Conservation (phyloP, 345 rosid species). For the Eucalyptus melliodora region DNA sequence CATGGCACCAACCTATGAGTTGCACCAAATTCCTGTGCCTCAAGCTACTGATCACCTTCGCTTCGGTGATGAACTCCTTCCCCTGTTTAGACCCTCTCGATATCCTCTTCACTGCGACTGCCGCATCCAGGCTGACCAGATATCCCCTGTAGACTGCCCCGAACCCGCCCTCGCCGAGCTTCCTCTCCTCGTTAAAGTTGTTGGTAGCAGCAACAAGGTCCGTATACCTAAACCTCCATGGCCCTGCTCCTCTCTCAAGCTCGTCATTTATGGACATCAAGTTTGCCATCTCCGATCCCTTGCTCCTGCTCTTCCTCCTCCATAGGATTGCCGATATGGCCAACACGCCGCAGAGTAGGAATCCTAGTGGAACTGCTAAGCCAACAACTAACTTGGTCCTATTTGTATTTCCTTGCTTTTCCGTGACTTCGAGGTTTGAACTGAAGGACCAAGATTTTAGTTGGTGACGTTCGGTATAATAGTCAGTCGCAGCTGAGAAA, state of each 20-base stretch:
- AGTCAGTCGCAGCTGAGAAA: too few relatives aligned
- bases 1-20: conserved; percentile 68
- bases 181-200: background rate
- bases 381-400: too few relatives aligned
- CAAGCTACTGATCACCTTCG: conserved; percentile 33
- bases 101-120: conserved; percentile 37
- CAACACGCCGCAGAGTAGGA: too few relatives aligned
- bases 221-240: background rate
- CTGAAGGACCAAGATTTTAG: too few relatives aligned
- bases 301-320: too few relatives aligned
- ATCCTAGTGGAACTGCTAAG: too few relatives aligned
- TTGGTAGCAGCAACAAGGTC: background rate
- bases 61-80: conserved; percentile 35
- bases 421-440: too few relatives aligned
- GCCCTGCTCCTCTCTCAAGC: background rate
- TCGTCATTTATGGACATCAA: too few relatives aligned
- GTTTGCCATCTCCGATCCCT: too few relatives aligned
- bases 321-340: too few relatives aligned
- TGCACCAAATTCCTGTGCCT: conserved; percentile 54
- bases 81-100: conserved; percentile 32
- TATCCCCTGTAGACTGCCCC: conserved; percentile 43
- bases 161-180: conserved; percentile 48
- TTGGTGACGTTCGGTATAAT: too few relatives aligned
- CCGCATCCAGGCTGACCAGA: conserved; percentile 4
- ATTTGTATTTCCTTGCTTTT: too few relatives aligned